These are phyloP conservation scores for Glycine soja DNA, from an alignment of 306 rosid species.

Conservation along the genomic window DNA sequence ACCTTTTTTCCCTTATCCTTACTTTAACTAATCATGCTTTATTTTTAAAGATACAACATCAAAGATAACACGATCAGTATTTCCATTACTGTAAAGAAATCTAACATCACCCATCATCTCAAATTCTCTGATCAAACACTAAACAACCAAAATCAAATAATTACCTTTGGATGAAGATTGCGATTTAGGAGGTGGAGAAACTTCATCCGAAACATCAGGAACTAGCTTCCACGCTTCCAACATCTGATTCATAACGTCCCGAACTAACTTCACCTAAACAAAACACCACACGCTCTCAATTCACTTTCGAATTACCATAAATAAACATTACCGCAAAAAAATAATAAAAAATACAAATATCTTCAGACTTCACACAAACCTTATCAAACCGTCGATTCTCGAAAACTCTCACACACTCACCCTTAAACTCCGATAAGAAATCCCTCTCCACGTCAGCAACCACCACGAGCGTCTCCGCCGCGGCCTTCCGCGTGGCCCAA, in stretches of 20 bases:
- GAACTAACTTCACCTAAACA: conserved; percentile 79
- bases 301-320: conserved; percentile 41
- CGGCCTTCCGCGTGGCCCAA: conserved; percentile 91
- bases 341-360: neutral
- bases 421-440: conserved; percentile 72
- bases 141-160: conserved; percentile 8
- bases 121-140: conserved; percentile 27
- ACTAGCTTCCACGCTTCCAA: conserved; percentile 90
- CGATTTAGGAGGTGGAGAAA: conserved; percentile 72
- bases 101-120: neutral
- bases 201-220: conserved; percentile 81
- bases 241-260: conserved; percentile 94
- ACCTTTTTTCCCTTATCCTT: no score
- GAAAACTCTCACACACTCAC: conserved; percentile 64
- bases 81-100: conserved; percentile 40
- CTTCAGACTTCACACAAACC: conserved; percentile 50
- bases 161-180: conserved; percentile 81
- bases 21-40: no score
- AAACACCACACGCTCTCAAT: conserved; percentile 26
- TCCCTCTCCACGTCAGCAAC: conserved; percentile 74
- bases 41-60: neutral
- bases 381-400: conserved; percentile 85
- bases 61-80: conserved; percentile 11
- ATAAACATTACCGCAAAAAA: conserved; percentile 20
- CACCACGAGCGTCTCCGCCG: conserved; percentile 79